Conservation (phyloP, 179 eudicot genomes). For the Silene vulgaris region DNA sequence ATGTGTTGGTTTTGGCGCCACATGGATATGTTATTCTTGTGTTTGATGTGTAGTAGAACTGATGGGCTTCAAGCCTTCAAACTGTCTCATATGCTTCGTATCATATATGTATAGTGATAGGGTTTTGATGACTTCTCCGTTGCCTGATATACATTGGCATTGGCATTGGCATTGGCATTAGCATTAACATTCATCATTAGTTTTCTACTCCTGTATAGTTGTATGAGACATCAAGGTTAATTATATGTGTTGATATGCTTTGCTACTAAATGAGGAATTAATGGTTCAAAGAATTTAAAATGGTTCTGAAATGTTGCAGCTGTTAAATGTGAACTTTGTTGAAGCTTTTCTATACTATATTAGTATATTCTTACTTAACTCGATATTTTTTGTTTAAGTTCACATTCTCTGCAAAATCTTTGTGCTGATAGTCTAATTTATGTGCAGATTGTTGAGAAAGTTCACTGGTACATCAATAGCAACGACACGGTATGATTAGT, state of each 20-base stretch:
- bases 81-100: too few relatives aligned
- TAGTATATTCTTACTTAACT: not conserved
- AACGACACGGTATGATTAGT: slow-evolving; percentile 65
- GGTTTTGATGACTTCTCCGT: not conserved
- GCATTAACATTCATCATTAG: not conserved
- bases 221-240: not conserved
- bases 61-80: not conserved
- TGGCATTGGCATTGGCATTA: not conserved
- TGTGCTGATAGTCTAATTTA: slow-evolving; percentile 6
- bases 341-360: not conserved
- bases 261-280: not conserved
- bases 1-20: not conserved
- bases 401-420: not conserved
- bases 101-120: not conserved
- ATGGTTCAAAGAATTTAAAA: not conserved
- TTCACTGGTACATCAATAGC: slow-evolving; percentile 62
- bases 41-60: not conserved
- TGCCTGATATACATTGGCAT: not conserved
- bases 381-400: not conserved
- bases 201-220: not conserved
- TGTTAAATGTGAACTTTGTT: not conserved
- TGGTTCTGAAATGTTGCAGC: not conserved
- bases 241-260: not conserved
- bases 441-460: slow-evolving; percentile 69
- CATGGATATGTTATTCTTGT: not conserved